These are phyloP conservation scores for Talaromyces marneffei DNA, from an alignment of 2,329 filamentous ascomycete genomes.

Conservation along the genomic window DNA sequence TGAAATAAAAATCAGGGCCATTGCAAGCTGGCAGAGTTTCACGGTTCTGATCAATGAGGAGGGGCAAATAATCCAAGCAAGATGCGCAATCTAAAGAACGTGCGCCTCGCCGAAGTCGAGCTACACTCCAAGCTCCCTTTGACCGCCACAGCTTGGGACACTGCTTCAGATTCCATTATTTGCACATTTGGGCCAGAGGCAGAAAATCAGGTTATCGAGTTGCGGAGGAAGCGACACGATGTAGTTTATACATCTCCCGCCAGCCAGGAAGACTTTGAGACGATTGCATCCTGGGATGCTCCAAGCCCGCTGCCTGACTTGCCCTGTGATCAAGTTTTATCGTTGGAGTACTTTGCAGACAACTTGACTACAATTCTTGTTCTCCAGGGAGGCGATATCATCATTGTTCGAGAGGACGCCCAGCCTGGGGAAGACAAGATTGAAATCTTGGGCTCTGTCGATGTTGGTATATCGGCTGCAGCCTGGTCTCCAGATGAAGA, in stretches of 20 bases:
- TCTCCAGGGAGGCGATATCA: conserved; percentile 82
- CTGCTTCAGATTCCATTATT: conserved; percentile 67
- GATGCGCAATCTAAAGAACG: conserved; percentile 86
- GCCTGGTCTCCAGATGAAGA: conserved; percentile 96
- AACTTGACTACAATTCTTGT: conserved; percentile 72
- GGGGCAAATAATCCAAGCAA: conserved; percentile 31
- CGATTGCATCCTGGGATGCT: conserved; percentile 82
- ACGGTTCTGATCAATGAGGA: conserved; percentile 28
- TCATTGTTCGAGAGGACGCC: conserved; percentile 71
- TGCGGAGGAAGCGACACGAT: conserved; percentile 49
- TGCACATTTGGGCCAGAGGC: conserved; percentile 77
- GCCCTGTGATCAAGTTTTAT: conserved; percentile 66
- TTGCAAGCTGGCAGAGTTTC: conserved; percentile 6
- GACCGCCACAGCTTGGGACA: conserved; percentile 81
- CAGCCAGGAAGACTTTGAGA: conserved; percentile 36
- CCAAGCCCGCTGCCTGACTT: conserved; percentile 73
- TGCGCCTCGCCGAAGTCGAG: conserved; percentile 62
- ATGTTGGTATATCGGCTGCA: conserved; percentile 82
- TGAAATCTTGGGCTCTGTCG: conserved; percentile 91
- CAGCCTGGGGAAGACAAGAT: conserved; percentile 67
- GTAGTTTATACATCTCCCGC: conserved; percentile 36
- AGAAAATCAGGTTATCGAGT: conserved; percentile 64
- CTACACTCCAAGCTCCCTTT: conserved; percentile 57
- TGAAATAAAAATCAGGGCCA: neutral
- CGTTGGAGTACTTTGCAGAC: conserved; percentile 80